Evolutionary conservation across 164 flowering plant species (phyloP).

Genomic region (Akebia trifoliata): DNA sequence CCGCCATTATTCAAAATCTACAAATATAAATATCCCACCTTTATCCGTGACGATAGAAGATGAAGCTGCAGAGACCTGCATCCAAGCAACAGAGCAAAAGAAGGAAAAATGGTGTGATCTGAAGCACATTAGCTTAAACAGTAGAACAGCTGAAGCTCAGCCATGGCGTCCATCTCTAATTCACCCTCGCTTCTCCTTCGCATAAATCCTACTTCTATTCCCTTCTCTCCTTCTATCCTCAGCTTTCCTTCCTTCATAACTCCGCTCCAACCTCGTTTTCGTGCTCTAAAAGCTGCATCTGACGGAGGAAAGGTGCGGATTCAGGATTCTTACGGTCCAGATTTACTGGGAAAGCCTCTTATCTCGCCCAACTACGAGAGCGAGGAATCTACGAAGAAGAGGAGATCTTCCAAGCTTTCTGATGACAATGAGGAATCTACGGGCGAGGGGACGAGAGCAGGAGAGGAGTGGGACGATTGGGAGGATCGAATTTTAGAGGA

Average conservation of each 20-base stretch:
- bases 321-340: constrained; percentile 29
- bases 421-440: constrained; percentile 18
- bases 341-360: constrained; percentile 48
- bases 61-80: too few relatives aligned
- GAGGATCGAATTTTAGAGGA: constrained; percentile 90
- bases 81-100: too few relatives aligned
- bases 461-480: constrained; percentile 58
- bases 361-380: constrained; percentile 23
- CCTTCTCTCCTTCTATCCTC: constrained; percentile 16
- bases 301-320: constrained; percentile 23
- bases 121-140: background rate
- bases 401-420: constrained; percentile 11
- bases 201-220: constrained; percentile 14
- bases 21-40: too few relatives aligned
- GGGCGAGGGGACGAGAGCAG: constrained; percentile 14
- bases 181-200: constrained; percentile 16
- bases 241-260: constrained; percentile 6
- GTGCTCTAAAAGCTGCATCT: constrained; percentile 29
- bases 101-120: too few relatives aligned
- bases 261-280: constrained; percentile 14
- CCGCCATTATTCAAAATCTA: too few relatives aligned
- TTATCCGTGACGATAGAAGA: too few relatives aligned
- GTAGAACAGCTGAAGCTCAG: background rate
- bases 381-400: constrained; percentile 5
- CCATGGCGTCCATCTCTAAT: constrained; percentile 26